Conservation (phyloP, 768 basidiomycete species). For the Lactarius sp. region DNA sequence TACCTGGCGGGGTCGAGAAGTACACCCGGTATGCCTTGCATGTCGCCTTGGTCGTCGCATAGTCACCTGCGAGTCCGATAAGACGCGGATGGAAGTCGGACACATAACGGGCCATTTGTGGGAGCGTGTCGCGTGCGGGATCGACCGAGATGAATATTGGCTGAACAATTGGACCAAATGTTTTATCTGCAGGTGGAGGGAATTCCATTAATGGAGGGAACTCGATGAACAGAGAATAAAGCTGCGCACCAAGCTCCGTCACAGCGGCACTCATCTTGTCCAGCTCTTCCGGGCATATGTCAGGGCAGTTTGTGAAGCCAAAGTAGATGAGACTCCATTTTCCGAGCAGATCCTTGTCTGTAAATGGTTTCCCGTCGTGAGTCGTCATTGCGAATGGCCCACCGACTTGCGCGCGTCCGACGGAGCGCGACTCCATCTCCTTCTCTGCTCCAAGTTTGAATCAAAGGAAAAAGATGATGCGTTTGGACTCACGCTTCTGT, state of each 20-base stretch:
- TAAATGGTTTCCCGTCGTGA: conserved; percentile 63
- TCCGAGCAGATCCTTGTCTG: conserved; percentile 78
- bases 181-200: conserved; percentile 46
- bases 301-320: conserved; percentile 99
- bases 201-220: background rate
- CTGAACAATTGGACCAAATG: conserved; percentile 66
- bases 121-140: conserved; percentile 78
- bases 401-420: conserved; percentile 85
- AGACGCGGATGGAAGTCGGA: conserved; percentile 90
- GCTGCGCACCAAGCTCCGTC: conserved; percentile 59
- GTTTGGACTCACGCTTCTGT: conserved; percentile 54
- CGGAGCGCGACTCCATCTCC: conserved; percentile 64
- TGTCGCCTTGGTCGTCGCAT: conserved; percentile 73
- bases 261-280: conserved; percentile 89
- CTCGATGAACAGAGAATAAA: background rate
- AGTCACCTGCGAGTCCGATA: conserved; percentile 85
- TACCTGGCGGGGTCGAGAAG: conserved; percentile 91
- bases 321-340: conserved; percentile 94
- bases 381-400: conserved; percentile 80
- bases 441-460: conserved; percentile 40
- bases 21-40: conserved; percentile 98
- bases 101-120: conserved; percentile 58
- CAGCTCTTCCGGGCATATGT: conserved; percentile 96
- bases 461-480: background rate
- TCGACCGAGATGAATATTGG: conserved; percentile 97